Base-by-base conservation (phyloP, 2,329 filamentous ascomycete species). In the Calonectria hawksworthii region DNA sequence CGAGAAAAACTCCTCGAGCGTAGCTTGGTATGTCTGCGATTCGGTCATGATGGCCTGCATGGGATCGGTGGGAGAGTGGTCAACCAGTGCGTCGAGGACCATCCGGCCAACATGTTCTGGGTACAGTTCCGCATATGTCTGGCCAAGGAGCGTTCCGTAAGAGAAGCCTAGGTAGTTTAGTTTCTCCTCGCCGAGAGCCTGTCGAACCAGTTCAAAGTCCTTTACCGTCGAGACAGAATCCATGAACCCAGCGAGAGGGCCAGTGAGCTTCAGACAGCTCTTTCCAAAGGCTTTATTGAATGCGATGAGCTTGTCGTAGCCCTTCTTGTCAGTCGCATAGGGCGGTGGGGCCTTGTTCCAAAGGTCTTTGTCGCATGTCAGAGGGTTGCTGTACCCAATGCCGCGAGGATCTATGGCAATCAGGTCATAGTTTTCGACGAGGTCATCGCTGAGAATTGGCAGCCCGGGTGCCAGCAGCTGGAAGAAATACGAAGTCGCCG, bases 331-430 rank as follows among this genome's bases (percentile, higher is more conserved):
- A 14, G 68, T 70, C 3, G 72, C 59, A 36, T 75, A 73, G 2
- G 61, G 67, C 8, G 28, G 16, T 5, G 79, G 74, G 0, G 77
- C 69, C 2, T 77, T 64, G 32, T 81, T 81, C 47, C 74, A 82
- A 13, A 78, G 54, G 8, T 81, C 73, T 1, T 79, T 78, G 30
- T 88, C 87, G 72, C 87, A 88, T 28, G 80, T 83, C 18, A 88
- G 81, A 0, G 82, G 81, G 0, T 84, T 85, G 6, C 86, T 88
- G 14, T 83, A 81, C 26, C 86, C 86, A 3, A 87, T 85, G 0
- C 86, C 86, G 0, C 87, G 83, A 0, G 86, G 86, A 61, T 88
- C 87, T 34, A 88, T 86, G 0, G 86, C 85, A 44, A 88, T 84
- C 23, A 88, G 83, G 47, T 87, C 86, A 73, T 84, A 88, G 44